phyloP scores from a whole-genome alignment of 1,284 basidiomycete species.

The Thelephora terrestris region DNA sequence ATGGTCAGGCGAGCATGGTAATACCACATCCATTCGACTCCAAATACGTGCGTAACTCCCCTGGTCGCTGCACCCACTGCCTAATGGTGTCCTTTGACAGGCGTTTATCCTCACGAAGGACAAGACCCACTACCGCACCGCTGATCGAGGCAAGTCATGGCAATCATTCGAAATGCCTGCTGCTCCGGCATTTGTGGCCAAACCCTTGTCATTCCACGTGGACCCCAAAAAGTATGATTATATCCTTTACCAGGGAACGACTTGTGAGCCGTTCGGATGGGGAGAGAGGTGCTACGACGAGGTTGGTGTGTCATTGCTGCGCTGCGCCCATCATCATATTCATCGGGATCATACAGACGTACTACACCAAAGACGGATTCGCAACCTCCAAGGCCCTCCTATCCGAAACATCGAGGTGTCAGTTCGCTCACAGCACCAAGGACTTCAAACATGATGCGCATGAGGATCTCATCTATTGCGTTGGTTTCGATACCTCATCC shows the following conservation, averaged over 20 bases:
- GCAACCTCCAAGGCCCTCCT: slow-evolving; percentile 48
- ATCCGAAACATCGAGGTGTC: slow-evolving; percentile 63
- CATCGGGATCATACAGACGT: slow-evolving; percentile 43
- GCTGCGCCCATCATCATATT: neutral
- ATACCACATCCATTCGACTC: slow-evolving; percentile 85
- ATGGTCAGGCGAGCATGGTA: slow-evolving; percentile 60
- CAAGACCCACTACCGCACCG: slow-evolving; percentile 74
- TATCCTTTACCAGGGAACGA: slow-evolving; percentile 79
- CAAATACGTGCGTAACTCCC: slow-evolving; percentile 12
- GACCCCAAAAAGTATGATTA: slow-evolving; percentile 54
- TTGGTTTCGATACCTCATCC: slow-evolving; percentile 64
- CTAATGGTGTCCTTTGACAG: slow-evolving; percentile 26
- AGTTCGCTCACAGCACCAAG: slow-evolving; percentile 77
- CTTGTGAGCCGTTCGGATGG: slow-evolving; percentile 49
- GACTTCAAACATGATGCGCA: slow-evolving; percentile 71
- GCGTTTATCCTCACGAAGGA: slow-evolving; percentile 74
- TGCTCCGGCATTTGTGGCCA: slow-evolving; percentile 44
- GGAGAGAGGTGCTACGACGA: slow-evolving; percentile 67
- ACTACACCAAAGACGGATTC: slow-evolving; percentile 81
- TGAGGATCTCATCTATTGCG: slow-evolving; percentile 73
- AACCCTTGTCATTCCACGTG: slow-evolving; percentile 80
- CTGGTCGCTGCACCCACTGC: neutral
- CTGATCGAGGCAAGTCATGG: slow-evolving; percentile 82
- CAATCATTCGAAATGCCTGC: slow-evolving; percentile 63
- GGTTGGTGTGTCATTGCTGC: slow-evolving; percentile 27